Percentiles rank a stretch among this genome's conserved stretches.
phyloP scores from a whole-genome alignment of 2,329 filamentous ascomycete species.

The Blastomyces silverae region DNA sequence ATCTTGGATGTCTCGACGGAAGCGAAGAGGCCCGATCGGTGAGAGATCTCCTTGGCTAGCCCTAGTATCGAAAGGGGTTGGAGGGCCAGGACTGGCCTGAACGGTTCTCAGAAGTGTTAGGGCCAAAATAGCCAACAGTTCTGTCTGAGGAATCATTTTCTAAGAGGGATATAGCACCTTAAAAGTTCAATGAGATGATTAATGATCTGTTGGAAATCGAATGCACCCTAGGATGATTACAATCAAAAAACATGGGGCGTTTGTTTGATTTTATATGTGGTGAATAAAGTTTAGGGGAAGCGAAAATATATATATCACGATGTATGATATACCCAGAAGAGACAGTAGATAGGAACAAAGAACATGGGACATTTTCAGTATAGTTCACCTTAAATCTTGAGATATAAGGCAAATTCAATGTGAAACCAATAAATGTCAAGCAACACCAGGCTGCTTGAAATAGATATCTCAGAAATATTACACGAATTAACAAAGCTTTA shows the following conservation, averaged over 20 bases:
- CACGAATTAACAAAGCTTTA: not conserved
- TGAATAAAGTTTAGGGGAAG: not conserved
- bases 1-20: not conserved
- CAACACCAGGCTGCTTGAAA: not conserved
- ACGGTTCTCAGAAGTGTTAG: not conserved
- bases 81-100: not conserved
- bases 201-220: not conserved
- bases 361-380: not conserved
- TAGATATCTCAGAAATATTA: not conserved
- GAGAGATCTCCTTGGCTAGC: not conserved
- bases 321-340: not conserved
- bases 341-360: not conserved
- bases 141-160: not conserved
- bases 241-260: not conserved
- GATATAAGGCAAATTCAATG: not conserved
- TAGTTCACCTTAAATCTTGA: not conserved
- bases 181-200: not conserved
- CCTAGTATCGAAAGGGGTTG: not conserved
- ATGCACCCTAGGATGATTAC: not conserved
- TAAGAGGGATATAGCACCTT: not conserved
- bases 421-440: not conserved
- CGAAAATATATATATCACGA: not conserved
- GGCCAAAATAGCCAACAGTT: not conserved
- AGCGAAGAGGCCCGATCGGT: not conserved
- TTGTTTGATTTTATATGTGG: not conserved